These are phyloP conservation scores for Pleurotus giganteus DNA, from an alignment of 768 basidiomycete species.

Conservation along the genomic window DNA sequence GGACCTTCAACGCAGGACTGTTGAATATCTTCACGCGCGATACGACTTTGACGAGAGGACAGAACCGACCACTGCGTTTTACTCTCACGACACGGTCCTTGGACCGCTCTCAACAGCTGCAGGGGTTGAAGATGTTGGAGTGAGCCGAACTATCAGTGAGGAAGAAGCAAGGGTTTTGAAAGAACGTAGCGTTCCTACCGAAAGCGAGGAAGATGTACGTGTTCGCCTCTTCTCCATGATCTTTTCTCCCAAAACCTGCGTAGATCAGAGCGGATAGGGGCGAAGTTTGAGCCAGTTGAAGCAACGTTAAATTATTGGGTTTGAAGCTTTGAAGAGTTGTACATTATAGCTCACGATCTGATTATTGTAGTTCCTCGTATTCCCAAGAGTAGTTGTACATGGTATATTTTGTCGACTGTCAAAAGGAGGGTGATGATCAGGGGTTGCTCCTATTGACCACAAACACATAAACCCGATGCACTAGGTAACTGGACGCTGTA, in stretches of 20 bases:
- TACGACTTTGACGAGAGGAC: slow-evolving; percentile 33
- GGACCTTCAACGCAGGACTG: slow-evolving; percentile 35
- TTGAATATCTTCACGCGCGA: slow-evolving; percentile 39
- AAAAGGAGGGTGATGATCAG: too few species aligned
- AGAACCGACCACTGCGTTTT: slow-evolving; percentile 33
- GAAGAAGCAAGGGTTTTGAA: slow-evolving; percentile 17
- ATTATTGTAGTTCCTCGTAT: too few species aligned
- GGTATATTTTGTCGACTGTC: too few species aligned
- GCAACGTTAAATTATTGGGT: not conserved
- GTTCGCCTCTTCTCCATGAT: not conserved
- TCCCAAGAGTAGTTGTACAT: too few species aligned
- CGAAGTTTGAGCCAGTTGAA: not conserved
- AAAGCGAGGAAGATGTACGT: slow-evolving; percentile 31
- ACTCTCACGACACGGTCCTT: slow-evolving; percentile 40
- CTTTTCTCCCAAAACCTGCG: not conserved
- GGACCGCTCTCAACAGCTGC: slow-evolving; percentile 41
- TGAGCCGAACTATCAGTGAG: slow-evolving; percentile 25
- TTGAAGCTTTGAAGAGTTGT: not conserved
- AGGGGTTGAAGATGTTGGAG: slow-evolving; percentile 27
- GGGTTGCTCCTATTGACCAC: too few species aligned
- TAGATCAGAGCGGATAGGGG: slow-evolving; percentile 28
- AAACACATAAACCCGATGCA: too few species aligned
- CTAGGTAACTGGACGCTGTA: too few species aligned
- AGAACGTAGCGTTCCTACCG: slow-evolving; percentile 20
- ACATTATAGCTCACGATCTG: not conserved